Evolutionary conservation across 2,329 filamentous ascomycete species (phyloP).

Genomic region (Chrysoporthe cubensis): DNA sequence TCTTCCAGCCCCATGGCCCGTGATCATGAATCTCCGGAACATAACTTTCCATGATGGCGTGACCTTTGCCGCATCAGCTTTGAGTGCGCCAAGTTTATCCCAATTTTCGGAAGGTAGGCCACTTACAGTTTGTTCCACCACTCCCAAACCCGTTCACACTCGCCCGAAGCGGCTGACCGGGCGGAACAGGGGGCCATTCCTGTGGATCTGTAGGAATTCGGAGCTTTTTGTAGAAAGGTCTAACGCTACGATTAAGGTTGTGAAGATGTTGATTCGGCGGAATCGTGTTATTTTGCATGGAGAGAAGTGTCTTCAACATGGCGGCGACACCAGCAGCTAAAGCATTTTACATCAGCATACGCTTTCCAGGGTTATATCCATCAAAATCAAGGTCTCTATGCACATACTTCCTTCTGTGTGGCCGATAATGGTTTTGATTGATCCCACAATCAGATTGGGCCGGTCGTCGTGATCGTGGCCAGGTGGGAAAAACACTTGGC

Average conservation of each 20-base stretch:
- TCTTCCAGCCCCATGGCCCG: no score
- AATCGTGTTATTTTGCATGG: slow-evolving; percentile 40
- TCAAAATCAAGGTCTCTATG: slow-evolving; percentile 32
- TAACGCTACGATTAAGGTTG: slow-evolving; percentile 39
- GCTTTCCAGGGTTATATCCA: no score
- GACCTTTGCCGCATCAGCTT: no score
- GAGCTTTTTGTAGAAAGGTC: slow-evolving; percentile 35
- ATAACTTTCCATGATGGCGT: no score
- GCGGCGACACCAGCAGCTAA: slow-evolving; percentile 40
- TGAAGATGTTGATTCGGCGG: slow-evolving; percentile 43
- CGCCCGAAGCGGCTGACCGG: no score
- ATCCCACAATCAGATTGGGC: slow-evolving; percentile 38
- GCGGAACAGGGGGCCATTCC: background rate
- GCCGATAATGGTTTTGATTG: slow-evolving; percentile 38
- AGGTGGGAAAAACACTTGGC: no score
- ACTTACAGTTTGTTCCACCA: no score
- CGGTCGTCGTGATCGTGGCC: background rate
- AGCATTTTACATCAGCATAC: no score
- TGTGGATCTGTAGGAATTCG: slow-evolving; percentile 21
- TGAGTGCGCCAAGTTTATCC: no score
- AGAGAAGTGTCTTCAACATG: slow-evolving; percentile 42
- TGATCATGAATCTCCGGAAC: no score
- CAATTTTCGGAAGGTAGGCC: no score
- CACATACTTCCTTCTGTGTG: slow-evolving; percentile 45
- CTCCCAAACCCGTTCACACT: no score